Base-by-base conservation (phyloP, 2,329 filamentous ascomycete species). In the Aspergillus sclerotialis region DNA sequence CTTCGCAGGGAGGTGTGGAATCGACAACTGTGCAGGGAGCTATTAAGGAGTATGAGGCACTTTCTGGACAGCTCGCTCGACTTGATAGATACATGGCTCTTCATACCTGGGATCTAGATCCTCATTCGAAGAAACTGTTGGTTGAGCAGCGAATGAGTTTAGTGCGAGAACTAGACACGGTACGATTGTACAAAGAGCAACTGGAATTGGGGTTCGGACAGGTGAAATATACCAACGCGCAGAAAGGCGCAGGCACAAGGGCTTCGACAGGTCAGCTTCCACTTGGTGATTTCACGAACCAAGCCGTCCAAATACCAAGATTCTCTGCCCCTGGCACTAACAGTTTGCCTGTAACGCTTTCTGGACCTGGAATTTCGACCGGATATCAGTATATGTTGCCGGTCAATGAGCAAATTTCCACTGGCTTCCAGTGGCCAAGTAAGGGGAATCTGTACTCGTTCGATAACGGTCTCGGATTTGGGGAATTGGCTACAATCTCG, bases 31-130 rank as follows among this genome's bases (percentile, higher is more conserved):
- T 60, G n/a, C 50, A 58, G 24, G 51, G 53, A 12, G 48, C 52
- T 14, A 42, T 43, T 5, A 53, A 50, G 30, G 52, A 56, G 23
- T 48, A 53, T 33, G 52, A 55, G 15, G 43, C 35, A 14, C 42
- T 63, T 13, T 54, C 54, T 10, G 40, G 47, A 5, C 48, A 64
- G 30, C 53, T 65, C 10, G 48, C 52, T 5, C 54, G 50, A 24
- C 44, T 65, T 15, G 61, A 65, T 28, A 55, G 57, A 33, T 55
- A 64, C 30, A 55, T 61, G 42, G 61, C 61, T 5, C 39, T 65
- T 27, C 54, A 63, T 40, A 50, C 51, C 12, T 62, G 58, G 46
- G 53, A 63, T 33, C 48, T 64, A 28, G 55, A 55, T 17, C 46
- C 50, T n/a, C 40, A 43, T 7, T 52, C 52, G 11, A 61, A 62